These are phyloP conservation scores for Talaromyces thailandensis DNA, from an alignment of 495 filamentous ascomycete genomes.

Conservation along the genomic window DNA sequence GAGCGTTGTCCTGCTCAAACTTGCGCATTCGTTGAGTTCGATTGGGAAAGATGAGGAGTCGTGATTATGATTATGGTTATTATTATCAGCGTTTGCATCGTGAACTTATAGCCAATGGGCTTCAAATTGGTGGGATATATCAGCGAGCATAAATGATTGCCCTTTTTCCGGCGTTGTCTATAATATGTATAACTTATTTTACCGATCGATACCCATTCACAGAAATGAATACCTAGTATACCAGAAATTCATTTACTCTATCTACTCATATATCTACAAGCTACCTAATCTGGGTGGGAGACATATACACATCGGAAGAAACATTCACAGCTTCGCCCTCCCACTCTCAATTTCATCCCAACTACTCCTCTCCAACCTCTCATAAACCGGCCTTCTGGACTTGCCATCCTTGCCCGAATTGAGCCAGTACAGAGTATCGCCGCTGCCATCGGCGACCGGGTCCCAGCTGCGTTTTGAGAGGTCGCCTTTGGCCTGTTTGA, in stretches of 20 bases:
- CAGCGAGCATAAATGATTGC: not conserved
- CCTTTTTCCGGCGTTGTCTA: not conserved
- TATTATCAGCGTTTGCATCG: not conserved
- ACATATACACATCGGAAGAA: too few relatives aligned
- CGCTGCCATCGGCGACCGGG: slow-evolving; percentile 22
- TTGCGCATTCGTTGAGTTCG: slow-evolving; percentile 44
- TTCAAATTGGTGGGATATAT: not conserved
- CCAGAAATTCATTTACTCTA: not conserved
- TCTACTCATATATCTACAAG: not conserved
- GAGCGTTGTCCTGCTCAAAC: slow-evolving; percentile 82
- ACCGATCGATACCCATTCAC: not conserved
- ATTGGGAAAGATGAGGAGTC: slow-evolving; percentile 26
- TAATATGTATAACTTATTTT: not conserved
- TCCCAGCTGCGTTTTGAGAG: slow-evolving; percentile 38
- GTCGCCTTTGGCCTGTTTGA: slow-evolving; percentile 44
- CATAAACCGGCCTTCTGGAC: slow-evolving; percentile 23
- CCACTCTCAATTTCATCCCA: slow-evolving; percentile 39
- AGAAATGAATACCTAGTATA: not conserved
- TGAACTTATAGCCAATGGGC: too few relatives aligned
- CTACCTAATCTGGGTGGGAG: too few relatives aligned
- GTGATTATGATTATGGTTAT: not conserved
- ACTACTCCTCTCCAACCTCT: slow-evolving; percentile 25
- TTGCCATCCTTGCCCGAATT: slow-evolving; percentile 12
- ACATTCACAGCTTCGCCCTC: slow-evolving; percentile 32
- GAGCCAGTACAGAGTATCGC: slow-evolving; percentile 40